Evolutionary conservation across 257 asterid genomes (phyloP).

Genomic region (Cinchona pubescens): DNA sequence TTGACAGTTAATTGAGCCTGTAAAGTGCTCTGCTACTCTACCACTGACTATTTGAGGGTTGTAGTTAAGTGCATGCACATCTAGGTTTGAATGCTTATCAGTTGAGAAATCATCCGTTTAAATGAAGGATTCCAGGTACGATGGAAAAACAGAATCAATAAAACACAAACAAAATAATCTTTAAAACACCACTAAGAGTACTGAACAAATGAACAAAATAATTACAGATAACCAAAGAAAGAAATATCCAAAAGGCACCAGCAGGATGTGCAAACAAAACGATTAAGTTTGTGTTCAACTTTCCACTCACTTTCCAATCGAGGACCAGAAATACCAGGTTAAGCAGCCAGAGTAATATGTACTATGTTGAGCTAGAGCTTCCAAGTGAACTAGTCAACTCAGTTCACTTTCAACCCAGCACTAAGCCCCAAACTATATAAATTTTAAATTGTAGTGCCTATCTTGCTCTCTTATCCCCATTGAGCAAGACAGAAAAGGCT

Average conservation of each 20-base stretch:
- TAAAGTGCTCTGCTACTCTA: neutral
- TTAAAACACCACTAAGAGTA: neutral
- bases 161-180: neutral
- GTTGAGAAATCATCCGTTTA: neutral
- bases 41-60: neutral
- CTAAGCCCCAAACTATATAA: neutral
- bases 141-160: neutral
- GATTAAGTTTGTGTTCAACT: neutral
- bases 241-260: neutral
- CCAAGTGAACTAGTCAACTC: neutral
- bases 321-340: neutral
- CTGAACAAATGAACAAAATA: neutral
- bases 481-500: neutral
- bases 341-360: neutral
- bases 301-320: neutral
- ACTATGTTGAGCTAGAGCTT: neutral
- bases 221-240: neutral
- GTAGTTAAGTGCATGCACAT: neutral
- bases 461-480: neutral
- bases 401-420: neutral
- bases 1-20: neutral
- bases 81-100: neutral
- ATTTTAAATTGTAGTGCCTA: neutral
- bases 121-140: neutral
- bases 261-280: neutral